Evolutionary conservation across 345 rosid genomes (phyloP).

Genomic region (Gynandropsis gynandra): DNA sequence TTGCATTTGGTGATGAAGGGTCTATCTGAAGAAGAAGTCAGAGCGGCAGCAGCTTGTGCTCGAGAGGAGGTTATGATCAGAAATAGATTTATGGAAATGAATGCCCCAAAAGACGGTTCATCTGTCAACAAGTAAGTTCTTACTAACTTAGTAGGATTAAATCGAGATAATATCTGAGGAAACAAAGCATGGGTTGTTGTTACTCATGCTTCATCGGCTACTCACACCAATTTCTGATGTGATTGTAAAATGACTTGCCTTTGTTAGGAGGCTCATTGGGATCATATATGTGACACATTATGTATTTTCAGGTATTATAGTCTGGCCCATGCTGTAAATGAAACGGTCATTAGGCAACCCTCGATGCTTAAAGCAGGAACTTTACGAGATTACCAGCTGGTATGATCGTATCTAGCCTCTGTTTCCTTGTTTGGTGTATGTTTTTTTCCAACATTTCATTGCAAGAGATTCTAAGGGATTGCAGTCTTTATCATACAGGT

Average conservation of each 20-base stretch:
- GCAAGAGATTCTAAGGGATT: constrained; percentile 9
- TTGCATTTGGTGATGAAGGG: constrained; percentile 49
- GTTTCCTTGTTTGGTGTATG: constrained; percentile 5
- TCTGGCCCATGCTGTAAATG: constrained; percentile 99
- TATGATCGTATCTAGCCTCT: constrained; percentile 39
- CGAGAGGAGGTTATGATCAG: constrained; percentile 97
- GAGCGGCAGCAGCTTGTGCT: constrained; percentile 90
- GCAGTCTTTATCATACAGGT: constrained; percentile 43
- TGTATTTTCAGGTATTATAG: constrained; percentile 62
- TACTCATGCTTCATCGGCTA: constrained; percentile 1
- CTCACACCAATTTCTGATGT: too few relatives aligned
- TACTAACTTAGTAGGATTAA: constrained; percentile 6
- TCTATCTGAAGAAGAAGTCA: constrained; percentile 95
- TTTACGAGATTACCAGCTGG: constrained; percentile 97
- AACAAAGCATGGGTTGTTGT: constrained; percentile 1
- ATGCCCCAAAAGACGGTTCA: constrained; percentile 86
- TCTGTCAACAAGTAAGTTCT: constrained; percentile 87
- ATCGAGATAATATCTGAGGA: constrained; percentile 8
- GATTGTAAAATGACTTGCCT: too few relatives aligned
- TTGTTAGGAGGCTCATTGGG: constrained; percentile 13
- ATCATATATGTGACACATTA: background rate
- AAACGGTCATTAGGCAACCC: constrained; percentile 83
- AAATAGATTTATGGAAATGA: constrained; percentile 90
- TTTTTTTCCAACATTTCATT: constrained; percentile 12
- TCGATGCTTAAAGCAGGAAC: constrained; percentile 95